Conservation (phyloP, 2,329 filamentous ascomycete genomes). For the Orbilia blumenaviensis region DNA sequence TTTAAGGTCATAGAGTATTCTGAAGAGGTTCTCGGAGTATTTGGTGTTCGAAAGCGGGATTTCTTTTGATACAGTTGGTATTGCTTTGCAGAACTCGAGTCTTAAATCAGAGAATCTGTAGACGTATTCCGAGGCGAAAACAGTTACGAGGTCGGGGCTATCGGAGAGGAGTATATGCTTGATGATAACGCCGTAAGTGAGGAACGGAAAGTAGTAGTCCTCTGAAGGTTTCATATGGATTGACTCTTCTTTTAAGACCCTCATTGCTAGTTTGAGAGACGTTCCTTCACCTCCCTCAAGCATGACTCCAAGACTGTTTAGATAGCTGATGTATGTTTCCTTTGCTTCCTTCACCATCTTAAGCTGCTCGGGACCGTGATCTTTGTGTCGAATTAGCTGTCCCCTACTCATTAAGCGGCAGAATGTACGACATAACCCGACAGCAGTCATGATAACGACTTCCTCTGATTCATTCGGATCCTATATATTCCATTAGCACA, state of each 20-base stretch:
- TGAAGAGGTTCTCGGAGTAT: slow-evolving; percentile 75
- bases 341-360: slow-evolving; percentile 82
- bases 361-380: slow-evolving; percentile 75
- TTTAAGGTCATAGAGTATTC: slow-evolving; percentile 39
- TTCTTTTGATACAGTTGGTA: slow-evolving; percentile 65
- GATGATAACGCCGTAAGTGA: slow-evolving; percentile 73
- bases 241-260: slow-evolving; percentile 80
- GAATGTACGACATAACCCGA: slow-evolving; percentile 87
- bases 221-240: slow-evolving; percentile 68
- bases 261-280: slow-evolving; percentile 81
- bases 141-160: slow-evolving; percentile 68
- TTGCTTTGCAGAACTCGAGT: slow-evolving; percentile 77
- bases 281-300: slow-evolving; percentile 72
- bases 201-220: slow-evolving; percentile 74
- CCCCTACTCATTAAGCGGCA: slow-evolving; percentile 80
- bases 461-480: slow-evolving; percentile 67
- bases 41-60: slow-evolving; percentile 72
- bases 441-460: slow-evolving; percentile 73
- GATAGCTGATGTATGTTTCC: slow-evolving; percentile 77
- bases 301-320: slow-evolving; percentile 69
- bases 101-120: slow-evolving; percentile 84
- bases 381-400: slow-evolving; percentile 72
- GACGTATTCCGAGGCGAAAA: slow-evolving; percentile 80
- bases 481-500: slow-evolving; percentile 55
- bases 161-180: slow-evolving; percentile 69